Evolutionary conservation across 257 asterid species (phyloP), one percentile per base, ranked within the genome.

Genomic region (Penstemon newberryi): DNA sequence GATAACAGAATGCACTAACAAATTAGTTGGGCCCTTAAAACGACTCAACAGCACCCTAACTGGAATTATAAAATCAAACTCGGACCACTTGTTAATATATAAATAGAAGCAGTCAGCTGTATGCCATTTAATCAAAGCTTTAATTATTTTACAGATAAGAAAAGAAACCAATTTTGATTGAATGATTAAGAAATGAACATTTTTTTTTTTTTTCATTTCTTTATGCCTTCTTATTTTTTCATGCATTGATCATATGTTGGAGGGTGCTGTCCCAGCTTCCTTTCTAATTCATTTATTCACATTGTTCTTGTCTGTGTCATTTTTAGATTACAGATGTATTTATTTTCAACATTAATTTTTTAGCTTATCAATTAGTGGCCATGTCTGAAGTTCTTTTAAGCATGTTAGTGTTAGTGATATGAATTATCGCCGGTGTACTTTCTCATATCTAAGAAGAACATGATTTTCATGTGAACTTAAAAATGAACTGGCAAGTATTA

Each of bases 1-100:
- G n/a, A 60, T 46, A 9, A 69, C 54, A 66, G 73, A 65, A 53
- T 59, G 63, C 70, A 66, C 76, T 66, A 57, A 63, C 4, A 75
- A 61, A 70, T 55, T 62, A 15, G 33, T 25, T 25, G 33, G 33
- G 33, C 33, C 33, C 33, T 25, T 25, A 25, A 25, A 25, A 59
- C 18, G 40, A 42, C 40, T 42, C 71, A 15, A 13, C 47, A 4
- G 53, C 18, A 58, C 76, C 74, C n/a, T n/a, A n/a, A 61, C 47
- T 46, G 62, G 5, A 52, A 60, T 53, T 12, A 47, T 39, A 50
- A 18, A 13, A 42, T 46, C 8, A 10, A 55, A 10, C 12, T 66
- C 15, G 52, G 64, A 59, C 69, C 70, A 73, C 58, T 73, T 43
- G 49, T 56, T 55, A 15, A 15, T 15, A 15, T 15, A 15, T 15